Base-by-base conservation (phyloP, 2,329 filamentous ascomycete species). In the Immersiporthe knoxdaviesiana region DNA sequence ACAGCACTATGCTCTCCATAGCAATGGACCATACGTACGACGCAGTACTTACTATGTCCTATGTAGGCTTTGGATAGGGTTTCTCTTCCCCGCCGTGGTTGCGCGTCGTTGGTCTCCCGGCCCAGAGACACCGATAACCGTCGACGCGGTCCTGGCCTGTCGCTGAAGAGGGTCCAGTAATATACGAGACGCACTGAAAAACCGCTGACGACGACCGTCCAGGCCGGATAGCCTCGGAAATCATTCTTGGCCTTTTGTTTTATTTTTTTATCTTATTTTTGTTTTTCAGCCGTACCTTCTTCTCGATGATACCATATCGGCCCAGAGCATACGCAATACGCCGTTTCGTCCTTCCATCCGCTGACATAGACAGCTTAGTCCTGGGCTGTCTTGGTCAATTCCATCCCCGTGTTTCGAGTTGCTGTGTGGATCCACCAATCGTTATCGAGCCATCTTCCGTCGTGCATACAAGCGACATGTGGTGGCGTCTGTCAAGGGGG, bases 381-480 rank as follows among this genome's bases (percentile, higher is more conserved):
- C 32, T 37, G 32, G 32, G 6, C 16, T 1, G 10, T 37, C 32
- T 59, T n/a, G n/a, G 56, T 37, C 16, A 37, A 6, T 35, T 30
- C 32, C 30, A n/a, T 44, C 14, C 10, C 59, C 21, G 41, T 39
- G 59, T 62, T 62, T 44, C 59, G 35, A 14, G n/a, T 21, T 44
- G 37, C 24, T 21, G 10, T 11, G 61, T 44, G 41, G 58, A 50
- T 63, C 61, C 61, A 63, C 61, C 39, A 63, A 63, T 63, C 41
- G 27, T 39, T 47, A 18, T 8, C 6, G 61, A 30, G 24, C 35
- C 6, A 50, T 32, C 41, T 47, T 8, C 41, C 41, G 61, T 18
- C 61, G 27, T 63, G 61, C 61, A 63, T 44, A 32, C 60, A 63
- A 63, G 39, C 60, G 60, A 63, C 39, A 63, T 63, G 27, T 44